Conservation (phyloP, 2,329 filamentous ascomycete genomes). For the Penicillium sp. region DNA sequence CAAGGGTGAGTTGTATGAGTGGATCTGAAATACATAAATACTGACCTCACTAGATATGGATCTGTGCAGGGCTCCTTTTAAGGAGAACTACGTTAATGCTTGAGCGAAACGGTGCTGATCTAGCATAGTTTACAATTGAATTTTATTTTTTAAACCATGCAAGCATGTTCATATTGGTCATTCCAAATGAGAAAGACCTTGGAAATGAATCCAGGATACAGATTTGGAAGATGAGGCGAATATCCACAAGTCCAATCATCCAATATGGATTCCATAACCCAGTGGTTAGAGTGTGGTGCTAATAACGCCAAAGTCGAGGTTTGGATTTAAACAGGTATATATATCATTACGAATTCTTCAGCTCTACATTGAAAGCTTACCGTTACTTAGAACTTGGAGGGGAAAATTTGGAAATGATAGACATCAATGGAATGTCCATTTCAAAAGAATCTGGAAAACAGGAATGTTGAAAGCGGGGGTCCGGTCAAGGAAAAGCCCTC, state of each 20-base stretch:
- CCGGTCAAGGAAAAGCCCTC: background rate
- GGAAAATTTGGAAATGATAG: background rate
- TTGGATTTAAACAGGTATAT: background rate
- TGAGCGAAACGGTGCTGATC: background rate
- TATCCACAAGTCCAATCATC: background rate
- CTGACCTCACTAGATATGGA: conserved; percentile 30
- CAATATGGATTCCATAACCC: conserved; percentile 8
- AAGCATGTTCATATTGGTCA: background rate
- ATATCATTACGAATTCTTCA: too few species aligned
- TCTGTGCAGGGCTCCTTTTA: conserved; percentile 46
- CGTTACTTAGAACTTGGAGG: background rate
- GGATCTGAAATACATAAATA: background rate
- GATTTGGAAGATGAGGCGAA: too few species aligned
- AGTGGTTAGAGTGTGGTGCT: conserved; percentile 18
- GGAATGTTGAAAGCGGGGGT: background rate
- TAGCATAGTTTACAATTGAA: background rate
- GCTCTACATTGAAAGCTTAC: background rate
- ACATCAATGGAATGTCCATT: background rate
- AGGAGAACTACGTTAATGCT: background rate
- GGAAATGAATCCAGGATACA: too few species aligned
- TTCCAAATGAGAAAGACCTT: too few species aligned
- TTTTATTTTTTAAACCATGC: background rate
- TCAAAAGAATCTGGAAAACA: background rate
- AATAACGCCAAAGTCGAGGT: conserved; percentile 16
- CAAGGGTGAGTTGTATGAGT: conserved; percentile 45